Conservation (phyloP, 306 rosid genomes). For the Quillaja saponaria region DNA sequence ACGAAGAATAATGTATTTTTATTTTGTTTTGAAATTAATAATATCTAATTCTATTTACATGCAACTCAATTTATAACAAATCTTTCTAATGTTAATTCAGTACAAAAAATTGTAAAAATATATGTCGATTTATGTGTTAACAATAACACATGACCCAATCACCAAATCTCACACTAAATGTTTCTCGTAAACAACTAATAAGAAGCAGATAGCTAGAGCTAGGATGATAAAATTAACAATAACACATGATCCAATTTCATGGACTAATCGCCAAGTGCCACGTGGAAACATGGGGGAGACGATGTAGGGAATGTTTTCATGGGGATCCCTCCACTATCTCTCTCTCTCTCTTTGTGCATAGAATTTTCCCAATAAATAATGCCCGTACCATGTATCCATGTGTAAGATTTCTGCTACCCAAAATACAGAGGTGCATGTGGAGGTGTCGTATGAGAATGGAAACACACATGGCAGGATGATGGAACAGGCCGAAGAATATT, state of each 20-base stretch:
- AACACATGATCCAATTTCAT: conserved; percentile 21
- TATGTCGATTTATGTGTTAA: too few relatives aligned
- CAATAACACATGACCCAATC: too few relatives aligned
- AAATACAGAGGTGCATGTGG: conserved; percentile 52
- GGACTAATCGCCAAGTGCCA: conserved; percentile 31
- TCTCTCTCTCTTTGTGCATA: too few relatives aligned
- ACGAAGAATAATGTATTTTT: too few relatives aligned
- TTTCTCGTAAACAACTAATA: too few relatives aligned
- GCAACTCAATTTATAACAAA: too few relatives aligned
- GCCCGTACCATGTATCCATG: conserved; percentile 4
- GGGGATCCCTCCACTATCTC: conserved; percentile 27
- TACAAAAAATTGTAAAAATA: too few relatives aligned
- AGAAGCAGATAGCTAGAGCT: too few relatives aligned
- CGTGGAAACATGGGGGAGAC: conserved; percentile 9
- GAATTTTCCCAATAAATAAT: conserved; percentile 29
- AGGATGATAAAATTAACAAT: background rate
- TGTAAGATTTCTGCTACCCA: conserved; percentile 28
- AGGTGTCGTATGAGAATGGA: conserved; percentile 47
- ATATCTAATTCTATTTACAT: too few relatives aligned
- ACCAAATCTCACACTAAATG: too few relatives aligned
- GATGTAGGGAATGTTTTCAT: conserved; percentile 45
- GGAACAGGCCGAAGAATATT: conserved; percentile 22
- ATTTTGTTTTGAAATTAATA: too few relatives aligned
- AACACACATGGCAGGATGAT: conserved; percentile 26
- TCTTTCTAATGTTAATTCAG: too few relatives aligned